phyloP scores from a whole-genome alignment of 2,329 filamentous ascomycete genomes.

The Stagonosporopsis chrysanthemi region DNA sequence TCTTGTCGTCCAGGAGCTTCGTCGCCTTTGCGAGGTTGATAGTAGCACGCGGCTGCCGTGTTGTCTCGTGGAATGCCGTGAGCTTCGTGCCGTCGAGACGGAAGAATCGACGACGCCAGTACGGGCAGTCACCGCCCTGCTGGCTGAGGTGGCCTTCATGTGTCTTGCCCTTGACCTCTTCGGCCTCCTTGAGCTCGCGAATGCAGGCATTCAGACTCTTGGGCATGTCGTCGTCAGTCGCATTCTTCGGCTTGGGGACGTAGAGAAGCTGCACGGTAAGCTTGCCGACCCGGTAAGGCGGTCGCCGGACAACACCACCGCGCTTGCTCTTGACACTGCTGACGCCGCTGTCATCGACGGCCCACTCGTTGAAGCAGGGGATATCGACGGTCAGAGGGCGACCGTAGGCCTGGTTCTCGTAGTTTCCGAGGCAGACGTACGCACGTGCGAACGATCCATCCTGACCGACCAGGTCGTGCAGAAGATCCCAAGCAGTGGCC shows the following conservation, averaged over 20 bases:
- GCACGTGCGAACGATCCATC: slow-evolving; percentile 95
- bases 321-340: slow-evolving; percentile 95
- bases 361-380: slow-evolving; percentile 98
- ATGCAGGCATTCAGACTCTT: slow-evolving; percentile 99
- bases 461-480: slow-evolving; percentile 84
- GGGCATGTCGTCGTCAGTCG: slow-evolving; percentile 93
- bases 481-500: slow-evolving; percentile 82
- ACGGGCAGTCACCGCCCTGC: slow-evolving; percentile 98
- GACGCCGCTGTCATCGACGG: slow-evolving; percentile 78
- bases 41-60: slow-evolving; percentile 91
- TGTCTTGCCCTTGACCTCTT: slow-evolving; percentile 76
- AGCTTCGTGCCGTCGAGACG: slow-evolving; percentile 89
- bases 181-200: slow-evolving; percentile 88
- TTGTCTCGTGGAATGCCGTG: slow-evolving; percentile 95
- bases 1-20: slow-evolving; percentile 91
- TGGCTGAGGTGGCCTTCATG: slow-evolving; percentile 93
- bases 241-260: slow-evolving; percentile 87
- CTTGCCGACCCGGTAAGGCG: slow-evolving; percentile 97
- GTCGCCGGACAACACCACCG: slow-evolving; percentile 74
- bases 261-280: slow-evolving; percentile 93
- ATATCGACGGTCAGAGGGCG: slow-evolving; percentile 88
- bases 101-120: slow-evolving; percentile 98
- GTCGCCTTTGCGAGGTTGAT: slow-evolving; percentile 95
- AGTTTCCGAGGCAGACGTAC: slow-evolving; percentile 92
- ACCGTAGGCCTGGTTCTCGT: slow-evolving; percentile 87